These are phyloP conservation scores for Wolfiporia cocos DNA, from an alignment of 1,284 basidiomycete genomes.

Conservation along the genomic window DNA sequence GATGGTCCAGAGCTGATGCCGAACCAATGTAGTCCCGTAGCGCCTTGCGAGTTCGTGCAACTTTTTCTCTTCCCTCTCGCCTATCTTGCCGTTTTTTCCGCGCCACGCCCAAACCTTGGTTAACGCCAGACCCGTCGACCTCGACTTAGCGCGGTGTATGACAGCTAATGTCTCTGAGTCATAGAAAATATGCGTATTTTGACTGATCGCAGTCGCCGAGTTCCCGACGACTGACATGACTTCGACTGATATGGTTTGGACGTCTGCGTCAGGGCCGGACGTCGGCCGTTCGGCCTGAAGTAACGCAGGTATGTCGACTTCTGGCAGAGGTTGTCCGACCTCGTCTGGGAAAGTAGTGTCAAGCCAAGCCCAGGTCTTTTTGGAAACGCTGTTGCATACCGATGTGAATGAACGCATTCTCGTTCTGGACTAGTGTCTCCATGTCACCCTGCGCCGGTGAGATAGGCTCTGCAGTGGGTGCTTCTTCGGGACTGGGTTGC, in stretches of 20 bases:
- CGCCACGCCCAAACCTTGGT: conserved; percentile 73
- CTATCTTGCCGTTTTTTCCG: conserved; percentile 44
- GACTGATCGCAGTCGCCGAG: conserved; percentile 36
- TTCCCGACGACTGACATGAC: conserved; percentile 52
- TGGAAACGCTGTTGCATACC: no score
- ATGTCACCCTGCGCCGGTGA: neutral
- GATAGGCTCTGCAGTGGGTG: neutral
- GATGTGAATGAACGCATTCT: conserved; percentile 5
- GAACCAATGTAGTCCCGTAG: conserved; percentile 58
- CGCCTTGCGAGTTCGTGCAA: conserved; percentile 62
- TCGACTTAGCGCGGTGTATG: conserved; percentile 61
- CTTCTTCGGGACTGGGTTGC: neutral
- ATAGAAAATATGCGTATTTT: conserved; percentile 53
- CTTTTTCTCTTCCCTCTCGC: conserved; percentile 57
- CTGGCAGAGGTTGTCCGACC: conserved; percentile 40
- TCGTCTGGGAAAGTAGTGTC: no score
- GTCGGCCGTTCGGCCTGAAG: conserved; percentile 24
- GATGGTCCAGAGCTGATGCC: no score
- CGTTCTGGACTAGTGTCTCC: neutral
- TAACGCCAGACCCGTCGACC: conserved; percentile 54
- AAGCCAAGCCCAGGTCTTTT: no score
- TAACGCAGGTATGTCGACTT: conserved; percentile 42
- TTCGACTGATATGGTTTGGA: conserved; percentile 64
- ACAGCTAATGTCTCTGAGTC: conserved; percentile 64
- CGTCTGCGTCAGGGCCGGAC: conserved; percentile 31